Evolutionary conservation across 306 rosid genomes (phyloP), one percentile per base, ranked within the genome.

Genomic region (Dalbergia oliveri): DNA sequence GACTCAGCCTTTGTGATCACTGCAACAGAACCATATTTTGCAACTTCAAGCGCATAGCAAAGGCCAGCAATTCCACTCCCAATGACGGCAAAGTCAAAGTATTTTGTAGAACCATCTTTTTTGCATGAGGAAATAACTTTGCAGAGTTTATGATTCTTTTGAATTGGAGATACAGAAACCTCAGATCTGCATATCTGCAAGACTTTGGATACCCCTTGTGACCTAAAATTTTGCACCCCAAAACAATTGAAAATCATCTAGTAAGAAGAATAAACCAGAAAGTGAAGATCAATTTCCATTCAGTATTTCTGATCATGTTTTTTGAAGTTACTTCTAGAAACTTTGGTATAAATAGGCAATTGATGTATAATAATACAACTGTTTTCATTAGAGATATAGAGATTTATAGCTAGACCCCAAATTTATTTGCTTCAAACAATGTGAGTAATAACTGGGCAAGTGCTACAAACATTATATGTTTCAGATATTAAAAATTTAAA

Each of bases 1-100:
- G 99, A 91, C 83, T 95, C 99, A 11, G 98, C 97, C 79, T 95
- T 95, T 56, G 99, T 93, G 78, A 93, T 89, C 85, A 95, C 96
- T 8, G 99, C 99, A 76, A 95, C 99, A 72, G 97, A 85, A 77
- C 98, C 98, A 80, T 89, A 82, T 72, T 89, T 95, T 78, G 96
- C 90, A 81, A 91, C 99, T 81, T 95, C 98, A 65, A 95, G 98
- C 4, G 99, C 99, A 82, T 91, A 93, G 57, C 97, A 79, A 59
- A 95, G 99, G 58, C 99, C 97, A 51, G 98, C 98, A 79, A 91
- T 92, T 79, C 99, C 99, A 76, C 98, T 95, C 39, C 98, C 99
- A 85, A 95, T 83, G 45, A 93, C 86, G 37, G 87, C 84, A 87
- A 95, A 95, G 81, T 95, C 97, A 82, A 95, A 93, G 81, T 79